Conservation (phyloP, 2,329 filamentous ascomycete genomes). For the Fusarium virguliforme region DNA sequence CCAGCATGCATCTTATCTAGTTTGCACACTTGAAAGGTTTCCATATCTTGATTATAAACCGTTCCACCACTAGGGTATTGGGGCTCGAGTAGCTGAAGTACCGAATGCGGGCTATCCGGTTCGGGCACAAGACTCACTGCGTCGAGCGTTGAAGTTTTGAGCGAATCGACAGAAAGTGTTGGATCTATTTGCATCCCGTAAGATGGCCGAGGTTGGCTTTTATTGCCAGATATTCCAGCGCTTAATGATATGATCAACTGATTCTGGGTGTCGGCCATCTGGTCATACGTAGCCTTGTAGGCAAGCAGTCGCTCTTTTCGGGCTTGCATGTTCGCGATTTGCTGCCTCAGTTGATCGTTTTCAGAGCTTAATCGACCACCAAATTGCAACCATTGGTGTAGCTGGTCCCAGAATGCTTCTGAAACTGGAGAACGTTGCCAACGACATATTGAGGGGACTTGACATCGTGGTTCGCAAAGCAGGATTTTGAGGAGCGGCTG, state of each 20-base stretch:
- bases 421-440: neutral
- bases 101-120: neutral
- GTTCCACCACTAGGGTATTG: neutral
- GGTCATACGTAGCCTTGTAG: slow-evolving; percentile 17
- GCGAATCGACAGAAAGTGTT: slow-evolving; percentile 6
- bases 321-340: slow-evolving; percentile 12
- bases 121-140: neutral
- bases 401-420: slow-evolving; percentile 3
- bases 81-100: neutral
- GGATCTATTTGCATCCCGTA: slow-evolving; percentile 7
- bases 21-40: neutral
- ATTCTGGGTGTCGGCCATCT: slow-evolving; percentile 21
- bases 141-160: neutral
- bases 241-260: slow-evolving; percentile 21
- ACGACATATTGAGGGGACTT: neutral
- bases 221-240: slow-evolving; percentile 8
- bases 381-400: slow-evolving; percentile 19
- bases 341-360: slow-evolving; percentile 12
- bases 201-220: neutral
- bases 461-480: neutral
- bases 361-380: slow-evolving; percentile 14
- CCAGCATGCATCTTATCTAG: neutral
- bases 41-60: neutral
- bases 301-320: slow-evolving; percentile 16
- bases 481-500: neutral